Conservation (phyloP, 257 asterid species). For the Nicotiana noctiflora region DNA sequence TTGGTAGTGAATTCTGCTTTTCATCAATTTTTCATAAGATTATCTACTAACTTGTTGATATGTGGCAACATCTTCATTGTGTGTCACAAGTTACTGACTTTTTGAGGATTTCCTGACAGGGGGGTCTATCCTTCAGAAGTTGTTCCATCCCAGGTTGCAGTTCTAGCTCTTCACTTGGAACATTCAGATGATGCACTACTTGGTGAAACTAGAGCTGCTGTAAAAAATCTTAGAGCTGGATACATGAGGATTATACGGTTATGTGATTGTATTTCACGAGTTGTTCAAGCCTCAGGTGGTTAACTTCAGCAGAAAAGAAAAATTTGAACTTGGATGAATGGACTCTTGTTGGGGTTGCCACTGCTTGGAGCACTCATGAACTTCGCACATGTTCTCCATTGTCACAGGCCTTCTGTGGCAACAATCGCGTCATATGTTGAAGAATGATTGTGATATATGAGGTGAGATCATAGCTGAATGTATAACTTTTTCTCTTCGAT, state of each 20-base stretch:
- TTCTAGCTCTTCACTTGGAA: conserved; percentile 13
- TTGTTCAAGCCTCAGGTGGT: conserved; percentile 32
- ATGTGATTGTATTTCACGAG: conserved; percentile 45
- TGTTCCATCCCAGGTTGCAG: conserved; percentile 43
- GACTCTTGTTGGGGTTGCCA: background rate
- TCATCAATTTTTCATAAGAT: conserved; percentile 1
- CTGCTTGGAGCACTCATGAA: background rate
- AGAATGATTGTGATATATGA: background rate
- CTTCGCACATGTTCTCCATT: background rate
- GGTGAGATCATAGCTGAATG: background rate
- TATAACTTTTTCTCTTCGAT: background rate
- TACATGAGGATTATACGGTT: conserved; percentile 58
- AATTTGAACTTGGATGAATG: background rate
- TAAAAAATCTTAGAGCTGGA: conserved; percentile 45
- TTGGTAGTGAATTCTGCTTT: background rate
- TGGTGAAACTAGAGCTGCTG: conserved; percentile 33
- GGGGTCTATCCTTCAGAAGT: conserved; percentile 74
- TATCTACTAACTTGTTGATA: background rate
- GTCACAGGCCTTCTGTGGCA: background rate
- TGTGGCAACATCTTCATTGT: background rate
- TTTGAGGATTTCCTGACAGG: conserved; percentile 36
- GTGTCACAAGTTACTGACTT: conserved; percentile 1
- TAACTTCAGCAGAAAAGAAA: conserved; percentile 7
- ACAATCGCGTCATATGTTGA: background rate
- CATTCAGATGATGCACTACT: conserved; percentile 17